Base-by-base conservation (phyloP, 202 grass and related monocot genomes). In the Musa balbisiana region DNA sequence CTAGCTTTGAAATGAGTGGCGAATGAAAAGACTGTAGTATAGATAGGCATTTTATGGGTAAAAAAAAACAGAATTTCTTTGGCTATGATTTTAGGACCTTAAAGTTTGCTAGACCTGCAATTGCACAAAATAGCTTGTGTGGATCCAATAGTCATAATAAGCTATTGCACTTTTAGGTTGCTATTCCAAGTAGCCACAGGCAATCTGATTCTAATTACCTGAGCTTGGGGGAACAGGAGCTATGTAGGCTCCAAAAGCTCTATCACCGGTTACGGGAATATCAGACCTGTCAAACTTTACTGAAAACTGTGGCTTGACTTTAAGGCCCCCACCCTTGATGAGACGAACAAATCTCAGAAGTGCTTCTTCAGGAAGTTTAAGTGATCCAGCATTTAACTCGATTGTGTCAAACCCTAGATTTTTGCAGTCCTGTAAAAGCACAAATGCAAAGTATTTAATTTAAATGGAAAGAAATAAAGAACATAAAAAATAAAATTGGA, bases 381-480 rank as follows among this genome's bases (percentile, higher is more conserved):
- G 85, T 72, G 88, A 94, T 56, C 83, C 86, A 67, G 89, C 76
- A 78, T 98, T 98, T 23, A 98, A 82, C 78, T 98, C 95, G 76
- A 98, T 82, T 25, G 89, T 94, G 72, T 94, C 91, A 78, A 94
- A 98, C 66, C 95, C 95, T 69, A 98, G 85, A 26, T 74, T 81
- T 58, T 87, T 94, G 81, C 95, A 92, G 74, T 98, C 94, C 94
- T 98, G 72, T 53, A 76, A 77, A 76, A 62, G 26, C 8, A 69
- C 13, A n/a, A 51, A 20, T 14, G 27, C 16, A 26, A 59, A 20
- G n/a, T 25, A 43, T 16, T 53, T 16, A 17, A 62, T 25, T 22
- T 12, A 43, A 64, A 2, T 20, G 3, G 16, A 64, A 26, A 62
- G 17, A 3, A 63, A 63, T n/a, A 49, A 3, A 63, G 15, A 10